Percentiles rank a stretch among this genome's conserved stretches.
Conservation (phyloP, 768 basidiomycete genomes). For the Rhizopogon vesiculosus region DNA sequence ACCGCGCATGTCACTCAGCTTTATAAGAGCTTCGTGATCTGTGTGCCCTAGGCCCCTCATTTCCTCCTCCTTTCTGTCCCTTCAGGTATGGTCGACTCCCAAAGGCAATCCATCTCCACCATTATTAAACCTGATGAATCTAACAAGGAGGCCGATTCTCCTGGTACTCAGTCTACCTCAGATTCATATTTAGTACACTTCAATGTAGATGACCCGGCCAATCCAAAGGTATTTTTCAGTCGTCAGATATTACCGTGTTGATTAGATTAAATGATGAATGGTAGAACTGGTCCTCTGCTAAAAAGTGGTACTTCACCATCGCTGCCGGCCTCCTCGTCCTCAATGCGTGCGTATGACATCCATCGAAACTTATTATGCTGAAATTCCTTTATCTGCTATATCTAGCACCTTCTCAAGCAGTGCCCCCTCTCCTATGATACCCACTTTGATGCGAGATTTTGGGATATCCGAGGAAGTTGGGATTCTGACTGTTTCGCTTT, state of each 20-base stretch:
- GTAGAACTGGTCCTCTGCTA: conserved; percentile 45
- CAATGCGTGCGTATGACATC: conserved; percentile 39
- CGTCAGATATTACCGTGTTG: conserved; percentile 1
- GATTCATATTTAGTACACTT: conserved; percentile 30
- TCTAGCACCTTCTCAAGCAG: conserved; percentile 60
- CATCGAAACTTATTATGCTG: background rate
- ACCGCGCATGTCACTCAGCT: no score
- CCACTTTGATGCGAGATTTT: conserved; percentile 41
- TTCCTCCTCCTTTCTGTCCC: background rate
- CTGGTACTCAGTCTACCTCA: background rate
- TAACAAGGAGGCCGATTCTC: background rate
- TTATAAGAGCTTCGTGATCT: background rate
- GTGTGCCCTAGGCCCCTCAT: background rate
- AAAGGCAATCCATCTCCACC: background rate
- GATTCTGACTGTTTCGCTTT: conserved; percentile 54
- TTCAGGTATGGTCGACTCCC: background rate
- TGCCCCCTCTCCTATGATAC: conserved; percentile 47
- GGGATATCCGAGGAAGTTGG: conserved; percentile 46
- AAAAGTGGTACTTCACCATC: conserved; percentile 50
- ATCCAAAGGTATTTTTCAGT: conserved; percentile 38
- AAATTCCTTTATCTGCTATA: background rate
- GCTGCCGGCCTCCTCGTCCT: conserved; percentile 46
- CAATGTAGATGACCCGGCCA: conserved; percentile 32
- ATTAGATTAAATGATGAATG: background rate
- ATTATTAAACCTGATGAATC: background rate